Base-by-base conservation (phyloP, 805 yeast species). In the Saccharomycopsis selenospora region DNA sequence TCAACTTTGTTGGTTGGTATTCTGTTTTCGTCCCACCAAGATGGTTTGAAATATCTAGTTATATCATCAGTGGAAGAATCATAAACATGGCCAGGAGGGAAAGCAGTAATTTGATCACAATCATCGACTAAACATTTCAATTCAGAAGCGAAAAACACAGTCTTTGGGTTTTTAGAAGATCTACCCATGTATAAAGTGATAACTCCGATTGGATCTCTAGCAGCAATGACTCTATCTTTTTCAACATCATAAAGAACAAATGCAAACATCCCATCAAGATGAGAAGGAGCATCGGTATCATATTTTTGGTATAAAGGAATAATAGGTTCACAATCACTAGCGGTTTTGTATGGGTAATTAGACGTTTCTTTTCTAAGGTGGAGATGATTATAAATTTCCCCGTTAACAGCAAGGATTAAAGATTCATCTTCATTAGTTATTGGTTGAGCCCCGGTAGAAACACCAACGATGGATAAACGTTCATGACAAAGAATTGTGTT, bases 401-500 rank as follows among this genome's bases (percentile, higher is more conserved):
- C 99, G 75, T 93, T 93, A 66, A 93, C 99, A 53, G 95, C 79
- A 55, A 93, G 72, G 29, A 79, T 68, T 64, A 77, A 77, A 59
- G 81, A 69, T 53, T 76, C 95, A 59, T 89, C 95, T 49, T 75
- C 72, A 53, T 87, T 84, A 55, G 82, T 75, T 70, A 93, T 85
- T 57, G 99, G 99, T 72, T 93, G 99, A 55, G 99, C 96, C 64
- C 99, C 99, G 41, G 96, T 75, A 66, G 89, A 97, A 59, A 93
- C 75, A 59, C 99, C 99, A 54, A 93, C 99, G 64, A 93, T 90
- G 57, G 98, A 95, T 65, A 93, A 76, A 74, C 99, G 86, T 74
- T 93, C 99, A 66, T 93, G 99, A 59, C 85, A 82, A 57, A 93
- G 69, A 57, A 93, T 82, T 43, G 97, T 87, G 64, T 81, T 80